phyloP scores from a whole-genome alignment of 2,329 filamentous ascomycete genomes.

The Colletotrichum agaves region DNA sequence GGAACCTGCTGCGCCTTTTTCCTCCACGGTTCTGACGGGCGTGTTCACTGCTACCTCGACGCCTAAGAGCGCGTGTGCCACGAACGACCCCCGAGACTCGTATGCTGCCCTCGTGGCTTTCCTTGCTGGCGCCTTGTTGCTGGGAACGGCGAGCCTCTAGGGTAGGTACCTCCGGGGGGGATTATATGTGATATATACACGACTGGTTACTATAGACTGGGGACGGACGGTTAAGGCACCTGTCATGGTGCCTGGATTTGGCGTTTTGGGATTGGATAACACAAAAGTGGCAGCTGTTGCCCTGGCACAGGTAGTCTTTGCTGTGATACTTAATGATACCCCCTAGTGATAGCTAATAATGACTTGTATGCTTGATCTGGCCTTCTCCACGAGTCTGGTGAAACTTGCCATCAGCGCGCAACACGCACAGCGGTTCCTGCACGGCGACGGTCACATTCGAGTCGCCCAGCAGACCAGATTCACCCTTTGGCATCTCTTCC shows the following conservation, averaged over 20 bases:
- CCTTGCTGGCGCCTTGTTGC: slow-evolving; percentile 35
- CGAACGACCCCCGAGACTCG: neutral
- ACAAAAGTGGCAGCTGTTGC: slow-evolving; percentile 10
- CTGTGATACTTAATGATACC: slow-evolving; percentile 17
- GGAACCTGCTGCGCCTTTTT: slow-evolving; percentile 39
- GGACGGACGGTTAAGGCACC: neutral
- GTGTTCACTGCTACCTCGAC: slow-evolving; percentile 50
- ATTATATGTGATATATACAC: neutral
- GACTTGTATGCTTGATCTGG: neutral
- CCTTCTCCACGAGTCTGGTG: no score
- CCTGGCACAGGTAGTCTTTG: neutral
- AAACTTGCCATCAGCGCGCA: no score
- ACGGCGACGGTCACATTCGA: no score
- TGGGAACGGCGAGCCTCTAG: slow-evolving; percentile 4
- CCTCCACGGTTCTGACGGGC: slow-evolving; percentile 44
- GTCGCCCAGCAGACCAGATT: no score
- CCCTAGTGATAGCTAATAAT: slow-evolving; percentile 16
- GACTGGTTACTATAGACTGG: neutral
- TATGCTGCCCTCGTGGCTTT: slow-evolving; percentile 40
- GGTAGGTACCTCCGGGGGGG: neutral
- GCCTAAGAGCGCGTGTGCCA: slow-evolving; percentile 39
- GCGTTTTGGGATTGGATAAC: slow-evolving; percentile 20
- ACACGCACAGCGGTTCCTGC: no score
- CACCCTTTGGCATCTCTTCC: neutral
- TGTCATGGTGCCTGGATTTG: neutral